A percentile compares a stretch with the other conserved stretches of the same genome.
Evolutionary conservation across 2,329 filamentous ascomycete species (phyloP).

Genomic region (Fusarium stilboides): DNA sequence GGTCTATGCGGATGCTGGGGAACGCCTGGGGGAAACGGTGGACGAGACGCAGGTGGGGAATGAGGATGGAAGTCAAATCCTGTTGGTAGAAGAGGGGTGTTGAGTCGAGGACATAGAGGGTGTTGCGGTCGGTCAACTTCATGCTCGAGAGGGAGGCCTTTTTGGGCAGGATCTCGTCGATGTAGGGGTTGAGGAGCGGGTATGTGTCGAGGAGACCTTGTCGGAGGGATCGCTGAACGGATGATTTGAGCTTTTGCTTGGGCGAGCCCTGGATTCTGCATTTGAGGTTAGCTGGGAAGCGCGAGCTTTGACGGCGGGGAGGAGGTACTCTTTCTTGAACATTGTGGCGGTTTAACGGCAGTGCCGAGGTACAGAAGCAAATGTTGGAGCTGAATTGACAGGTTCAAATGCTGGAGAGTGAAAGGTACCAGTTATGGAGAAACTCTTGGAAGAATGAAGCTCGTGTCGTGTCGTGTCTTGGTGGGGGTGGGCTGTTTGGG

Average conservation of each 20-base stretch:
- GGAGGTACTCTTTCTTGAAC: slow-evolving; percentile 92
- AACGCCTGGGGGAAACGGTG: slow-evolving; percentile 92
- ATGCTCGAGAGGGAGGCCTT: slow-evolving; percentile 91
- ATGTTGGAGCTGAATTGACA: background rate
- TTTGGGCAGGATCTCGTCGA: slow-evolving; percentile 96
- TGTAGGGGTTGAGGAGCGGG: slow-evolving; percentile 86
- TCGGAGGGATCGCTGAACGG: slow-evolving; percentile 89
- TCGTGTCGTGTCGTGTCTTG: slow-evolving; percentile 31
- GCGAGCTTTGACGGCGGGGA: slow-evolving; percentile 7
- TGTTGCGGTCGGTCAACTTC: slow-evolving; percentile 92
- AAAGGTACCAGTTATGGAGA: slow-evolving; percentile 2
- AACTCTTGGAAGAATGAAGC: slow-evolving; percentile 6
- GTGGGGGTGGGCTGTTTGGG: slow-evolving; percentile 43
- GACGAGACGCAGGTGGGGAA: slow-evolving; percentile 90
- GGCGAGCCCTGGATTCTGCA: slow-evolving; percentile 78
- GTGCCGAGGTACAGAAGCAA: background rate
- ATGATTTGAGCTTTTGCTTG: slow-evolving; percentile 98
- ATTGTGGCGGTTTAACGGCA: slow-evolving; percentile 65
- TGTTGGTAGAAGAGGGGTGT: slow-evolving; percentile 94
- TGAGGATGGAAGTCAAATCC: slow-evolving; percentile 78
- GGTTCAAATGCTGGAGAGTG: background rate
- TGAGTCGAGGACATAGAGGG: slow-evolving; percentile 86
- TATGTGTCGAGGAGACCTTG: slow-evolving; percentile 86
- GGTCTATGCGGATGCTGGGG: slow-evolving; percentile 88
- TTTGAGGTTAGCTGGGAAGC: slow-evolving; percentile 36